A percentile compares a stretch with the other conserved stretches of the same genome.
These are phyloP conservation scores for Ophiostoma sp. DNA, from an alignment of 2,329 filamentous ascomycete species.

Conservation along the genomic window DNA sequence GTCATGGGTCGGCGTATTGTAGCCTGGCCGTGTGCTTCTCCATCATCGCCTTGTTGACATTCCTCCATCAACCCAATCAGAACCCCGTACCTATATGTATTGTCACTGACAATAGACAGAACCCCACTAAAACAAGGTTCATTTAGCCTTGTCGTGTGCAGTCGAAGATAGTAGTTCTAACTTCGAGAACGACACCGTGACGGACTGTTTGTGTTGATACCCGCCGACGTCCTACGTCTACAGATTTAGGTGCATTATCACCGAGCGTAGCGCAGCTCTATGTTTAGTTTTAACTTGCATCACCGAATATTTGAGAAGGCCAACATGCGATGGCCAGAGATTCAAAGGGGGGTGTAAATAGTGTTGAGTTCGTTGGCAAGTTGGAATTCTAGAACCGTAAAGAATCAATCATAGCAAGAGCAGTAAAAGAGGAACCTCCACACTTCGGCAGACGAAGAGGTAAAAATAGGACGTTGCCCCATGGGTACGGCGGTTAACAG, in stretches of 20 bases:
- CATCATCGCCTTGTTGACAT: not conserved
- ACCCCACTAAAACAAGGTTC: not conserved
- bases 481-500: not conserved
- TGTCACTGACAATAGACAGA: not conserved
- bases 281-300: not conserved
- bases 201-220: too few relatives aligned
- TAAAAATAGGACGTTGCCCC: not conserved
- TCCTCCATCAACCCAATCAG: not conserved
- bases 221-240: not conserved
- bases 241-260: slow-evolving; percentile 8
- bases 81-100: not conserved
- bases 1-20: not conserved
- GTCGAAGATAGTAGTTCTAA: not conserved
- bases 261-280: not conserved
- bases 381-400: not conserved
- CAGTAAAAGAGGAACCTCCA: too few relatives aligned
- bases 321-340: not conserved
- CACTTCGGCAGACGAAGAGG: not conserved
- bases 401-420: not conserved
- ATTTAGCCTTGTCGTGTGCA: not conserved
- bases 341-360: not conserved
- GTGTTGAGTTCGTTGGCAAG: not conserved
- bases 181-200: not conserved
- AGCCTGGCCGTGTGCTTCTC: not conserved
- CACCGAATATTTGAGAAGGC: not conserved